A percentile compares a stretch with the other conserved stretches of the same genome.
Conservation (phyloP, 1,284 basidiomycete genomes). For the Cerrena zonata region DNA sequence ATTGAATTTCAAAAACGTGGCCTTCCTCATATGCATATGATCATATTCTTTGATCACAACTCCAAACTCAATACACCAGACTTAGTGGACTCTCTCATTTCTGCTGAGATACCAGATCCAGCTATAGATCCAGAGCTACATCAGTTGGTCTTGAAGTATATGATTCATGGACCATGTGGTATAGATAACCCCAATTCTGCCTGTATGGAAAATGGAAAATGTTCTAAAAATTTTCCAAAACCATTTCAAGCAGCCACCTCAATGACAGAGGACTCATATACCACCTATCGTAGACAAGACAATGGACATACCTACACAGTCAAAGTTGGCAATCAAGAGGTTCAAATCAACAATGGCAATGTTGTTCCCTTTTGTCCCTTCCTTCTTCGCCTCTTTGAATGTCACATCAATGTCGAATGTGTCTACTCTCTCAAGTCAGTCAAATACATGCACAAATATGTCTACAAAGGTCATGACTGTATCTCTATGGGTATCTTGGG, state of each 20-base stretch:
- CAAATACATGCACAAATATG: conserved; percentile 45
- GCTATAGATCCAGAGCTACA: conserved; percentile 32
- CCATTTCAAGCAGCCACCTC: conserved; percentile 28
- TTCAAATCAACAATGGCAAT: conserved; percentile 26
- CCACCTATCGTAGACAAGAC: conserved; percentile 30
- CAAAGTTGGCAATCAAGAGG: conserved; percentile 15
- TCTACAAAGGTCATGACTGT: conserved; percentile 41
- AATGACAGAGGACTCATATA: conserved; percentile 34
- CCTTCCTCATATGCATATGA: conserved; percentile 34
- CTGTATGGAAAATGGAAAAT: conserved; percentile 38
- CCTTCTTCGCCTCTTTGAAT: conserved; percentile 28
- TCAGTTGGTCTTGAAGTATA: conserved; percentile 27
- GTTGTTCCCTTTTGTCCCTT: conserved; percentile 37
- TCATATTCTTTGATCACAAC: conserved; percentile 31
- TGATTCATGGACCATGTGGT: conserved; percentile 46
- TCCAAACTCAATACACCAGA: conserved; percentile 28
- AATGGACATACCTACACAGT: conserved; percentile 27
- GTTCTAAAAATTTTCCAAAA: conserved; percentile 39
- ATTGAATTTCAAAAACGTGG: too few species aligned
- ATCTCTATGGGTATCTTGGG: conserved; percentile 30
- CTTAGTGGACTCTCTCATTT: conserved; percentile 37
- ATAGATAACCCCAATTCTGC: conserved; percentile 24
- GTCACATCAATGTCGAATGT: conserved; percentile 47
- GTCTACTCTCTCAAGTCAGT: conserved; percentile 27
- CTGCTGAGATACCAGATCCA: conserved; percentile 37